phyloP scores from a whole-genome alignment of 2,329 filamentous ascomycete species.

The Pseudocercospora crystallina region DNA sequence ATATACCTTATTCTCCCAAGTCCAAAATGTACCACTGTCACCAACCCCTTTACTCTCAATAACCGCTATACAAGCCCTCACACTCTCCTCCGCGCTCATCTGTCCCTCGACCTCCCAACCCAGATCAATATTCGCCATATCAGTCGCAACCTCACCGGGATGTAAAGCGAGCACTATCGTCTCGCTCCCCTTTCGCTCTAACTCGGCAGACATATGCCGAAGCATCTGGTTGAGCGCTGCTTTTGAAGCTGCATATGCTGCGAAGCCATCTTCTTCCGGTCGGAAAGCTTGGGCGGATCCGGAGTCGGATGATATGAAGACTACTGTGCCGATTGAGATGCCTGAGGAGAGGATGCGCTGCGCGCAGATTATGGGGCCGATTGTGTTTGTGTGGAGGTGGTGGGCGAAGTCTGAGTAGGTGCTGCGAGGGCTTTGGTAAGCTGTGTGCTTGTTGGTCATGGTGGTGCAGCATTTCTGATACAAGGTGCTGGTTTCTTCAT shows the following conservation, averaged over 20 bases:
- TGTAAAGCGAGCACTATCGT: constrained; percentile 57
- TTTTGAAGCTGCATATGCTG: constrained; percentile 58
- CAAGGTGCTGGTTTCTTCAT: too few species aligned
- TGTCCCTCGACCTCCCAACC: constrained; percentile 55
- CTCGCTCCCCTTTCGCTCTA: constrained; percentile 50
- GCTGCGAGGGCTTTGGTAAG: constrained; percentile 31
- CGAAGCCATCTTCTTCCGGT: constrained; percentile 59
- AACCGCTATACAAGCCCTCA: constrained; percentile 51
- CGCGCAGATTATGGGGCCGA: constrained; percentile 59
- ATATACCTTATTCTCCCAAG: constrained; percentile 53
- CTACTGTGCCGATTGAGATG: constrained; percentile 51
- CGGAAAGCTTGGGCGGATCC: constrained; percentile 54
- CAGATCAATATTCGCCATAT: constrained; percentile 55
- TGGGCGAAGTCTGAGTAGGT: constrained; percentile 55
- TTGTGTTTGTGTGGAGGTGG: constrained; percentile 59
- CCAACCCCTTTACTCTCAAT: constrained; percentile 50
- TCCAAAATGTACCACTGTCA: constrained; percentile 58
- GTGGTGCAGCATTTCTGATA: too few species aligned
- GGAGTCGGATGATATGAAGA: constrained; percentile 59
- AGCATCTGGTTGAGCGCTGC: constrained; percentile 58
- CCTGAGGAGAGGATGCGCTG: constrained; percentile 51
- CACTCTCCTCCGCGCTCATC: constrained; percentile 52
- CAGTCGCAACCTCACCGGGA: constrained; percentile 57
- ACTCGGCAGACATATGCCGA: constrained; percentile 56
- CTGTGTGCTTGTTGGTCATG: background rate